Conservation (phyloP, 2,329 filamentous ascomycete species). For the Fusarium albidum region DNA sequence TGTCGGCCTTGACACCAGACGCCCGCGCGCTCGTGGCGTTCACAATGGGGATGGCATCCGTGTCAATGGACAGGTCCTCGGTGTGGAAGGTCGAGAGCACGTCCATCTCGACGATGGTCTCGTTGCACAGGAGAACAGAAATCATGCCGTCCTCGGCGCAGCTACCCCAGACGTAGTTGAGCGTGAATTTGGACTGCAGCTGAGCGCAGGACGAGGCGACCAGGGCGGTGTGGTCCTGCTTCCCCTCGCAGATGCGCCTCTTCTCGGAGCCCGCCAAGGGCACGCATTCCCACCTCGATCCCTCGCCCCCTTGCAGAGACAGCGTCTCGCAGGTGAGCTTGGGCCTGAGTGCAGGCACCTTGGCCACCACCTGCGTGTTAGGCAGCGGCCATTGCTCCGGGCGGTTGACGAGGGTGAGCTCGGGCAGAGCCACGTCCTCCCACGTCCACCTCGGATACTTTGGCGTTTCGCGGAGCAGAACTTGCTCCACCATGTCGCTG, state of each 20-base stretch:
- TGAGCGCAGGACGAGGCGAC: conserved; percentile 37
- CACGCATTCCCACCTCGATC: conserved; percentile 28
- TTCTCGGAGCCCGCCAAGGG: conserved; percentile 27
- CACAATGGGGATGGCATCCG: conserved; percentile 32
- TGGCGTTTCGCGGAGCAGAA: conserved; percentile 32
- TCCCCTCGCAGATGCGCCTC: conserved; percentile 25
- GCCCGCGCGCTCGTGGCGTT: conserved; percentile 17
- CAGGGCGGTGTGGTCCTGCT: conserved; percentile 27
- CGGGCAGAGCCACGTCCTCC: conserved; percentile 37
- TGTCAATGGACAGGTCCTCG: conserved; percentile 34
- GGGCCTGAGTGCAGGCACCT: conserved; percentile 27
- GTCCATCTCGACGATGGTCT: conserved; percentile 33
- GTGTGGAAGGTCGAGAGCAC: conserved; percentile 37
- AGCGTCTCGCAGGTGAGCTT: conserved; percentile 35
- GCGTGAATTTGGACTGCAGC: conserved; percentile 20
- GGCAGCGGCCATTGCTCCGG: conserved; percentile 33
- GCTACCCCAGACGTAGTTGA: conserved; percentile 41
- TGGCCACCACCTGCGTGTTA: conserved; percentile 34
- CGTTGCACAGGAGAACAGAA: conserved; percentile 37
- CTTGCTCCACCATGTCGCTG: conserved; percentile 23
- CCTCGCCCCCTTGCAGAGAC: conserved; percentile 22
- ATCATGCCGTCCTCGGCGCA: conserved; percentile 31
- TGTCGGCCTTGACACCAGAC: conserved; percentile 25
- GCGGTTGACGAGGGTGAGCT: conserved; percentile 26
- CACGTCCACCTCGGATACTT: conserved; percentile 40